Conservation (phyloP, 768 basidiomycete species). For the Paxillus ammoniavirescens region DNA sequence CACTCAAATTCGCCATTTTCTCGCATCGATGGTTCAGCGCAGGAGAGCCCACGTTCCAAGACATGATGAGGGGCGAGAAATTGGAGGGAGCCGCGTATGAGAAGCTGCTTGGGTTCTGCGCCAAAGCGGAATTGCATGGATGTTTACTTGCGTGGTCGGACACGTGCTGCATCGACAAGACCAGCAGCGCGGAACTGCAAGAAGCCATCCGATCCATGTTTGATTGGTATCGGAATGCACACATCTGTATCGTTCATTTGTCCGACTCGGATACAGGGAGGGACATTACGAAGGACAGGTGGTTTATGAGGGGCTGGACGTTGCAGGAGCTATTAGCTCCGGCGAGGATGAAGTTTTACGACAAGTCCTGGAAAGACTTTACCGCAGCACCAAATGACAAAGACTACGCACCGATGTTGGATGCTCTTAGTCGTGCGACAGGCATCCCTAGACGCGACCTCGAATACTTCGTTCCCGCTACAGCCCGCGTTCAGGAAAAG, state of each 20-base stretch:
- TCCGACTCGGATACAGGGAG: too few species aligned
- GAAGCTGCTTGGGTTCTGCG: too few species aligned
- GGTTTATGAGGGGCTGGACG: slow-evolving; percentile 25
- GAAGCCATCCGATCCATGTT: slow-evolving; percentile 22
- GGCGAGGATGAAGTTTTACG: slow-evolving; percentile 16
- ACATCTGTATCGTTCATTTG: too few species aligned
- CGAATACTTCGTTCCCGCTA: background rate
- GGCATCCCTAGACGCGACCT: background rate
- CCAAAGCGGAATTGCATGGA: too few species aligned
- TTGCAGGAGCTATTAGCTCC: slow-evolving; percentile 23
- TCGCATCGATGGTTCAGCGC: background rate
- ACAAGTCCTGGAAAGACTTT: too few species aligned
- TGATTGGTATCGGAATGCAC: slow-evolving; percentile 10
- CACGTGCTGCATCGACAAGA: slow-evolving; percentile 24
- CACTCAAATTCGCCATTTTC: background rate
- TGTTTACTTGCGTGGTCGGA: slow-evolving; percentile 15
- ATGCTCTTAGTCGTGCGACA: too few species aligned
- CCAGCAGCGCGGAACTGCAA: slow-evolving; percentile 14
- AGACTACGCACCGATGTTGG: too few species aligned
- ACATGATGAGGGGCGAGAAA: background rate
- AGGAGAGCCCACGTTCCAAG: background rate
- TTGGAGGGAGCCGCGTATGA: too few species aligned
- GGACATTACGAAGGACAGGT: background rate
- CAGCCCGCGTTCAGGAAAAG: slow-evolving; percentile 6
- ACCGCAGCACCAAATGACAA: too few species aligned